phyloP scores from a whole-genome alignment of 257 asterid genomes.

The Solanum peruvianum region DNA sequence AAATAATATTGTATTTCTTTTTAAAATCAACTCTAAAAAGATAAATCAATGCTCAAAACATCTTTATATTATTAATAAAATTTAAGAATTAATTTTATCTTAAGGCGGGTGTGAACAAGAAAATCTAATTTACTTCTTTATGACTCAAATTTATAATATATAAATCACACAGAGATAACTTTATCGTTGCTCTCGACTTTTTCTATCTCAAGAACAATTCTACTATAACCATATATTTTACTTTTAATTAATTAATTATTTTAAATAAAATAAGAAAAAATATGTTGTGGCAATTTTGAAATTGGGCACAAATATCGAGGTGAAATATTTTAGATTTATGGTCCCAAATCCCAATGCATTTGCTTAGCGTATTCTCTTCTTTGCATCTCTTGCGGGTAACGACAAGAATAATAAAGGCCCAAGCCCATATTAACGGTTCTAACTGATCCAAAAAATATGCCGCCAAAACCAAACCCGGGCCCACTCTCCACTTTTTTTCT shows the following conservation, averaged over 20 bases:
- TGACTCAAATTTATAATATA: neutral
- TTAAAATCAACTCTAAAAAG: too few species aligned
- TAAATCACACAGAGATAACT: neutral
- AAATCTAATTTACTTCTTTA: neutral
- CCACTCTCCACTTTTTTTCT: neutral
- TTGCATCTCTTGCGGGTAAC: slow-evolving; percentile 1
- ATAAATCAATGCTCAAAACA: too few species aligned
- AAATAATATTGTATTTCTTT: too few species aligned
- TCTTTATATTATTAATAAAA: too few species aligned
- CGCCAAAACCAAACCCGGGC: neutral
- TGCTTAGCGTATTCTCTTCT: neutral
- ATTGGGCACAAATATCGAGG: neutral
- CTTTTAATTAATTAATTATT: neutral
- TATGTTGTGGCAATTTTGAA: neutral
- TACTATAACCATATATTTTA: neutral
- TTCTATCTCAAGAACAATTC: neutral
- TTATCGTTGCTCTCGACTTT: neutral
- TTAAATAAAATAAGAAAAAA: neutral
- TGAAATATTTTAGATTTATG: neutral
- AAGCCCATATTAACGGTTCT: neutral
- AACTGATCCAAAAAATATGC: neutral
- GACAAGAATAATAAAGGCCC: neutral
- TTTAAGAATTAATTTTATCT: neutral
- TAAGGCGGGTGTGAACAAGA: neutral
- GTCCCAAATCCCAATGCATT: neutral